These are phyloP conservation scores for Patellifolia procumbens DNA, from an alignment of 179 eudicot genomes.

Conservation along the genomic window DNA sequence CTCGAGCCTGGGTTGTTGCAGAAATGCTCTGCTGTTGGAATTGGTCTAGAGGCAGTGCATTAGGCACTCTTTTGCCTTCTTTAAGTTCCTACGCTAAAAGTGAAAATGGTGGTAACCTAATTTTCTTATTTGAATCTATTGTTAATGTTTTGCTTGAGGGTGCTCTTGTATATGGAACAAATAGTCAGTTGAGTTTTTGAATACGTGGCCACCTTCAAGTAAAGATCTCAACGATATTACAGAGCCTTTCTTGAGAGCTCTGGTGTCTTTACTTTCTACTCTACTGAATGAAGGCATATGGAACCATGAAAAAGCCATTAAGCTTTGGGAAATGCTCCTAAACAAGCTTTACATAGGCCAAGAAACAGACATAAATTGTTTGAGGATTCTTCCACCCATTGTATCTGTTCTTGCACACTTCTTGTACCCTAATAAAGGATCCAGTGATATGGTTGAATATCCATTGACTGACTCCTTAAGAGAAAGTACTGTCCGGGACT, in stretches of 20 bases:
- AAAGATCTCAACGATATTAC: slow-evolving; percentile 59
- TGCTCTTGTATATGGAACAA: slow-evolving; percentile 67
- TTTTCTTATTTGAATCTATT: slow-evolving; percentile 48
- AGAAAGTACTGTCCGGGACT: slow-evolving; percentile 51
- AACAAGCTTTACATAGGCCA: slow-evolving; percentile 72
- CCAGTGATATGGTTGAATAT: slow-evolving; percentile 25
- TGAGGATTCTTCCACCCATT: slow-evolving; percentile 66
- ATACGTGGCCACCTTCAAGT: slow-evolving; percentile 56
- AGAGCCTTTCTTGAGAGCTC: slow-evolving; percentile 79
- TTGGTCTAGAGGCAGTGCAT: slow-evolving; percentile 82
- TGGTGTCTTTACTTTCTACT: slow-evolving; percentile 55
- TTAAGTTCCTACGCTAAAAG: slow-evolving; percentile 46
- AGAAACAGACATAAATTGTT: slow-evolving; percentile 56
- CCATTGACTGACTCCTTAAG: slow-evolving; percentile 39
- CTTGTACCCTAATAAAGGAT: slow-evolving; percentile 33
- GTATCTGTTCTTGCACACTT: slow-evolving; percentile 59
- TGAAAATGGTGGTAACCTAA: slow-evolving; percentile 27
- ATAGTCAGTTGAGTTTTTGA: slow-evolving; percentile 43
- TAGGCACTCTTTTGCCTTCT: slow-evolving; percentile 67
- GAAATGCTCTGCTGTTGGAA: slow-evolving; percentile 94
- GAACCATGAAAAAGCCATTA: slow-evolving; percentile 55
- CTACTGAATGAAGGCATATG: slow-evolving; percentile 62
- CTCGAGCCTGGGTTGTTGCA: slow-evolving; percentile 90
- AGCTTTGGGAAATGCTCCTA: slow-evolving; percentile 52
- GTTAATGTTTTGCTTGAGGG: slow-evolving; percentile 72